phyloP scores from a whole-genome alignment of 2,329 filamentous ascomycete genomes.

The Onygenales sp. region DNA sequence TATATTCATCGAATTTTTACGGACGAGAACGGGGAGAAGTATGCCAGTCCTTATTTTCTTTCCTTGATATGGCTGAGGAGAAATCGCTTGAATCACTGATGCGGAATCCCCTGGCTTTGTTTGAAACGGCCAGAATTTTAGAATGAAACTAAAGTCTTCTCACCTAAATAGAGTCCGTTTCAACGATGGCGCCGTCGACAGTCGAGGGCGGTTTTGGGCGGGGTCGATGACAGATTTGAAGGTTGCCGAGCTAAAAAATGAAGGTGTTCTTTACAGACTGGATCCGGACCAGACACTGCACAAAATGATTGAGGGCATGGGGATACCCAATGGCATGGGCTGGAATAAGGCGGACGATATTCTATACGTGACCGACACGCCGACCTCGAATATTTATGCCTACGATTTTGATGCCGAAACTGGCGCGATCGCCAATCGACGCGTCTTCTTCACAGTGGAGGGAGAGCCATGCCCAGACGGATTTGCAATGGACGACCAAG shows the following conservation, averaged over 20 bases:
- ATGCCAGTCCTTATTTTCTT: neutral
- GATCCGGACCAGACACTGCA: constrained; percentile 51
- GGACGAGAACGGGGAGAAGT: constrained; percentile 37
- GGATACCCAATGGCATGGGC: constrained; percentile 75
- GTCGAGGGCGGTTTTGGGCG: constrained; percentile 72
- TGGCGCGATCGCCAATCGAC: constrained; percentile 57
- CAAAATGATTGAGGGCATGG: constrained; percentile 53
- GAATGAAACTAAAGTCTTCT: too few species aligned
- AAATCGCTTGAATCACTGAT: constrained; percentile 23
- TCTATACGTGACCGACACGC: constrained; percentile 78
- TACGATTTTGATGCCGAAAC: constrained; percentile 63
- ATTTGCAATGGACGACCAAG: constrained; percentile 72
- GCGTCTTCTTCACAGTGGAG: constrained; percentile 63
- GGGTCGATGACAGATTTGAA: constrained; percentile 79
- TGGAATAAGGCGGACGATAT: constrained; percentile 66
- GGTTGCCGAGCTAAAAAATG: constrained; percentile 40
- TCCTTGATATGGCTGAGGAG: neutral
- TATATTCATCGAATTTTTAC: constrained; percentile 51
- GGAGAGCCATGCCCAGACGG: constrained; percentile 63
- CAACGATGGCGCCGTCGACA: constrained; percentile 79
- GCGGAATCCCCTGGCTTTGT: constrained; percentile 16
- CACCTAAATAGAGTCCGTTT: constrained; percentile 39
- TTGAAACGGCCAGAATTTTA: neutral
- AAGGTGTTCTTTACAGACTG: constrained; percentile 67
- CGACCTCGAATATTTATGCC: constrained; percentile 58